Evolutionary conservation across 192 early-diverging fungal species (phyloP).

Genomic region (Globomyces pollinis-pini): DNA sequence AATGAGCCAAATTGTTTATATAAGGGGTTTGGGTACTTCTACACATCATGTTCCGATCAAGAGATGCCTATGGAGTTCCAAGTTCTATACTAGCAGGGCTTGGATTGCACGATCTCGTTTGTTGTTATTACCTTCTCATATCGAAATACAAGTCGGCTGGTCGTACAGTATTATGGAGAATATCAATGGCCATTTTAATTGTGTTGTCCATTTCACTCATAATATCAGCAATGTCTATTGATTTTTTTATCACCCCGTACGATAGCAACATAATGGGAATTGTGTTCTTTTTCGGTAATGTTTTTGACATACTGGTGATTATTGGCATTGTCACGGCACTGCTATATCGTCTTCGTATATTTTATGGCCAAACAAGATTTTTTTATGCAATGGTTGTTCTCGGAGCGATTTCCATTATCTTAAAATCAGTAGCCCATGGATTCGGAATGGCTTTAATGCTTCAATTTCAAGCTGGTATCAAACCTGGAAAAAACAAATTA

Average conservation of each 20-base stretch:
- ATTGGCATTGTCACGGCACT: neutral
- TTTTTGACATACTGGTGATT: neutral
- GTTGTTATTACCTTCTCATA: neutral
- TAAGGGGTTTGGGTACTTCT: no score
- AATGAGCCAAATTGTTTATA: no score
- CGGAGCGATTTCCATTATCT: no score
- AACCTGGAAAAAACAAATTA: no score
- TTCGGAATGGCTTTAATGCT: no score
- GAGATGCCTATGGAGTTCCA: neutral
- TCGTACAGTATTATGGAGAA: neutral
- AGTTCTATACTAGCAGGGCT: neutral
- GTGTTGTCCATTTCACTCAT: neutral
- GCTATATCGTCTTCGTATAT: neutral
- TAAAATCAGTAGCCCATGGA: no score
- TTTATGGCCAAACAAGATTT: no score
- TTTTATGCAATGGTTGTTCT: no score
- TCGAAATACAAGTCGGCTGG: neutral
- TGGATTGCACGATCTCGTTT: neutral
- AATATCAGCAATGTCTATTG: neutral
- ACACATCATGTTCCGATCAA: no score
- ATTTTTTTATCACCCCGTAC: constrained; percentile 2
- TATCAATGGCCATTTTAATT: neutral
- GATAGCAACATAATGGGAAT: neutral
- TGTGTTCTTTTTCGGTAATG: neutral
- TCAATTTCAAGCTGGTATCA: no score